Evolutionary conservation across 2,329 filamentous ascomycete species (phyloP).

Genomic region (Botryotinia convoluta): DNA sequence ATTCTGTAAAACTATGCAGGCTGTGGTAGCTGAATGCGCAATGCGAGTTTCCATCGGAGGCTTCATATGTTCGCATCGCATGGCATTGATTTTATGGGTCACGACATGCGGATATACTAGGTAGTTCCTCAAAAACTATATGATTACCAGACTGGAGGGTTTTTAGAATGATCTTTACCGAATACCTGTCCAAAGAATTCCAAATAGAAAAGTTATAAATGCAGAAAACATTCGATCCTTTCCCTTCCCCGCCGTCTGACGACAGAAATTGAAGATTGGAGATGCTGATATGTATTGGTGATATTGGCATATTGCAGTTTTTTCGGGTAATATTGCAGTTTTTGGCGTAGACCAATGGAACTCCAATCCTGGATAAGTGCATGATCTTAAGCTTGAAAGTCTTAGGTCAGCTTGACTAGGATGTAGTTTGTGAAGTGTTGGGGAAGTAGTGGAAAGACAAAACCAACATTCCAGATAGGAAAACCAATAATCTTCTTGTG

Average conservation of each 20-base stretch:
- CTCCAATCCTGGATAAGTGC: background rate
- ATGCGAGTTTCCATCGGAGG: slow-evolving; percentile 14
- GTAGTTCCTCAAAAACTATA: background rate
- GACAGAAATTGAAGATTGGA: background rate
- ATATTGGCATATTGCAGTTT: background rate
- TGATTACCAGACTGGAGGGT: slow-evolving; percentile 1
- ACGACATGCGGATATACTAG: slow-evolving; percentile 8
- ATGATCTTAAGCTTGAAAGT: slow-evolving; percentile 8
- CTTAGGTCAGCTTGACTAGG: slow-evolving; percentile 2
- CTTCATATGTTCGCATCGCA: slow-evolving; percentile 16
- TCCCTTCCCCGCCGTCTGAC: background rate
- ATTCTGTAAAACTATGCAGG: background rate
- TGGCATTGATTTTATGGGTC: slow-evolving; percentile 10
- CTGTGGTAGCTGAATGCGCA: slow-evolving; percentile 7
- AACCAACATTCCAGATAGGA: background rate
- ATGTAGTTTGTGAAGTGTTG: background rate
- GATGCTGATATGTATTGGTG: slow-evolving; percentile 5
- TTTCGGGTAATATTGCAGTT: background rate
- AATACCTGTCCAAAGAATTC: slow-evolving; percentile 9
- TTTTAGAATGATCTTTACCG: background rate
- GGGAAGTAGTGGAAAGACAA: background rate
- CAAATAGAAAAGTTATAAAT: background rate
- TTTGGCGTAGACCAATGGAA: background rate
- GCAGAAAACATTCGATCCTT: slow-evolving; percentile 6
- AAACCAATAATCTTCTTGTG: background rate